Evolutionary conservation across 208 protist genomes (phyloP).

Genomic region (Leishmania lainsoni): DNA sequence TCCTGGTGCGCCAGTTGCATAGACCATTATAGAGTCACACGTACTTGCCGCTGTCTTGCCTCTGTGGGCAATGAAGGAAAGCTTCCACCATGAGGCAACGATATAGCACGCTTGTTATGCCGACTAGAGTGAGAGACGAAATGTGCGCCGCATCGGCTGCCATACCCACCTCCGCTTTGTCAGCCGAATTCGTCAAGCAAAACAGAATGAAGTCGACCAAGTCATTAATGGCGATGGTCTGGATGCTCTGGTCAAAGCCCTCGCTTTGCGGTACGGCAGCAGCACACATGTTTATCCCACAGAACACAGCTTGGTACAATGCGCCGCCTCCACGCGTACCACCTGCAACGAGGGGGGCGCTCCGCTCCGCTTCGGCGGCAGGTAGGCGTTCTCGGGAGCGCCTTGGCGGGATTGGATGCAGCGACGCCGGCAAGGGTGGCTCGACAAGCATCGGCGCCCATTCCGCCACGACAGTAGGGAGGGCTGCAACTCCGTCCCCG

Average conservation of each 20-base stretch:
- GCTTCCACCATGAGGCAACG: slow-evolving; percentile 25
- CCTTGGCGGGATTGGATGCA: too few species aligned
- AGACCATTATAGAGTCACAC: background rate
- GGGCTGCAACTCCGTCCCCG: too few species aligned
- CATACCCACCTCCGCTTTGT: background rate
- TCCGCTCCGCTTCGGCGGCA: too few species aligned
- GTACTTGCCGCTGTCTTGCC: background rate
- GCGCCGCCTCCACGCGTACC: too few species aligned
- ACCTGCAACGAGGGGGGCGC: too few species aligned
- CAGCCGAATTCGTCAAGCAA: background rate
- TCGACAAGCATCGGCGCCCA: too few species aligned
- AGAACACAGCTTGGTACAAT: too few species aligned
- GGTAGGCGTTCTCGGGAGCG: too few species aligned
- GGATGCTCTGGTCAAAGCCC: background rate
- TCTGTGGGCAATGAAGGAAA: slow-evolving; percentile 6
- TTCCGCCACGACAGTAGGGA: too few species aligned
- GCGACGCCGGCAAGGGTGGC: too few species aligned
- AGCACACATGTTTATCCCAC: too few species aligned
- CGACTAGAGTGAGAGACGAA: slow-evolving; percentile 5
- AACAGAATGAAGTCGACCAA: background rate
- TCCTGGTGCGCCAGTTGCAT: background rate
- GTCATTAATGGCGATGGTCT: background rate
- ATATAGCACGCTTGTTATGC: slow-evolving; percentile 21
- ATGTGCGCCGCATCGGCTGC: background rate
- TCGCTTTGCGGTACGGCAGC: background rate